Evolutionary conservation across 345 rosid species (phyloP), one percentile per base, ranked within the genome.

Genomic region (Gossypium stocksii): DNA sequence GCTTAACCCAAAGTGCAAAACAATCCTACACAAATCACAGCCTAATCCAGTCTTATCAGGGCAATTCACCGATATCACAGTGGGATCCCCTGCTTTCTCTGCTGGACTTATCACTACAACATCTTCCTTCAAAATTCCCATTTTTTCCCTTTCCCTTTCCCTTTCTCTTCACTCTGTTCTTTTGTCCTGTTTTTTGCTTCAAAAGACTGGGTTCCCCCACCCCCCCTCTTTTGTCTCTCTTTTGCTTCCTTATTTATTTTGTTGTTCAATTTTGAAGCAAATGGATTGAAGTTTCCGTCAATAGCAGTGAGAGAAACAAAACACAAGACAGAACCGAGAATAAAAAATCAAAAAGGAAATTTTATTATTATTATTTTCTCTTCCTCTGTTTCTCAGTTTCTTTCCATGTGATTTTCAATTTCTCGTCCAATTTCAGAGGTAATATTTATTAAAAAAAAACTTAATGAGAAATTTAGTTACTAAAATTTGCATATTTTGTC

Each of bases 31-130:
- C 82, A 89, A 72, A 77, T 89, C 94, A 83, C 90, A 89, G 27
- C 94, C 94, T 29, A 88, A 78, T 5, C 94, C 91, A 29, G 90
- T 87, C 79, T 89, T 89, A 65, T 89, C 94, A 20, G 91, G 90
- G 49, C 94, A 89, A 79, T 86, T 89, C 14, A 89, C 88, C 1
- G 91, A 83, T 68, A 90, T 82, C 70, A 84, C 82, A 74, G 89
- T 84, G 25, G 74, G 29, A 52, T 81, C 89, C 29, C 82, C 87
- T 7, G 77, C 73, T 45, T 78, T 83, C 82, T 85, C 80, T 19
- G 87, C 77, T 38, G 74, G 80, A 27, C 77, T 80, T 54, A 88
- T 86, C 70, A 86, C 78, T 70, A 89, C 91, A 46, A 81, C 79
- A 77, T 89, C 91, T 72, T 88, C 89, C 45, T 80, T 27, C 81